Evolutionary conservation across 2,329 filamentous ascomycete genomes (phyloP), one percentile per base, ranked within the genome.

Genomic region (Ophiocordyceps sinensis): DNA sequence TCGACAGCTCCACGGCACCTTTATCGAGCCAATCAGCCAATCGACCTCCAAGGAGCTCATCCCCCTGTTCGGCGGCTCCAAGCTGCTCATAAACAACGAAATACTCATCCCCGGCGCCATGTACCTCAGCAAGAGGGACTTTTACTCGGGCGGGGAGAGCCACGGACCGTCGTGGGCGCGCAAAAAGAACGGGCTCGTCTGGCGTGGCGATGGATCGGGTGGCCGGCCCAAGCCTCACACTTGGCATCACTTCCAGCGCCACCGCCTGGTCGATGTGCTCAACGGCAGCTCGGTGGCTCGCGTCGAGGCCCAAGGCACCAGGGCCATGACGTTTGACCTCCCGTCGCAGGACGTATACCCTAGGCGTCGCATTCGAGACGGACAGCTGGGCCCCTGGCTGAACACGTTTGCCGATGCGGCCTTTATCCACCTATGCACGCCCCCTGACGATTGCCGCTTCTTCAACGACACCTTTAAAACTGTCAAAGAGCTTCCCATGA

Each of bases 221-320:
- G 78, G 77, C 2, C 63, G 65, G 28, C 57, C 66, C 36, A 61
- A 60, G 42, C 49, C 52, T 14, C 54, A 75, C 32, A 81, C 72
- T 45, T 85, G 80, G 79, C 66, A 66, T 28, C 71, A 75, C 30
- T 82, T 83, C 50, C 80, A 85, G 45, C 75, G 80, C 13, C 79
- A 82, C 49, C 75, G 81, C 4, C 74, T 84, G 43, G 63, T 84
- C 19, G 66, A 77, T 43, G 79, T 84, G 76, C 62, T 81, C 38
- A 84, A 85, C 50, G 70, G 70, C 8, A 79, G 75, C 1, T 68
- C 64, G 14, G 72, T 79, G 15, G 54, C 56, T 23, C 51, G 57
- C 9, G 63, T 70, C 26, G 71, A 79, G 50, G 52, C 58, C 35
- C 53, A 56, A 15, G 55, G 49, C 28, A 47, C 56, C 37, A 58